These are phyloP conservation scores for Eucommia ulmoides DNA, from an alignment of 257 asterid genomes.

Conservation along the genomic window DNA sequence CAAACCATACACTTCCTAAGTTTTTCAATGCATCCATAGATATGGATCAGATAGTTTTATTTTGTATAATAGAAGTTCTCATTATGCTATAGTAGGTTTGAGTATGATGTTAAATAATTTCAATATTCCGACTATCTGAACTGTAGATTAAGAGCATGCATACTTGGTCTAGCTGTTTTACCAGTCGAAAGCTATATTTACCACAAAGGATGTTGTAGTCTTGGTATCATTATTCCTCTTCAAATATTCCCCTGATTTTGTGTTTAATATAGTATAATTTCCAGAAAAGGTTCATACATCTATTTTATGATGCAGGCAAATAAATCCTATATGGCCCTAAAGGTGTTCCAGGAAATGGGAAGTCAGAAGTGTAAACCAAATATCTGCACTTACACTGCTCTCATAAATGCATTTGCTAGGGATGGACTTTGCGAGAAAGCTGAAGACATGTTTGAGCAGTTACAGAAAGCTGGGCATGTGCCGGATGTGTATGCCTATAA, in stretches of 20 bases:
- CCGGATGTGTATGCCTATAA: conserved; percentile 83
- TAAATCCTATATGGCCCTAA: conserved; percentile 72
- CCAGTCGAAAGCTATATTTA: too few species aligned
- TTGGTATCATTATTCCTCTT: not conserved
- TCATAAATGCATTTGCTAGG: conserved; percentile 75
- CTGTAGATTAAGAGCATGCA: too few species aligned
- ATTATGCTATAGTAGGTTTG: too few species aligned
- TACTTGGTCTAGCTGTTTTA: too few species aligned
- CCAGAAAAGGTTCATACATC: not conserved
- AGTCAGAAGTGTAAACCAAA: conserved; percentile 57
- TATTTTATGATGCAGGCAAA: conserved; percentile 29
- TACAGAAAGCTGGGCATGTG: conserved; percentile 79
- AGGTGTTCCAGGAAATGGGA: conserved; percentile 65
- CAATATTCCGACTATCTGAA: too few species aligned
- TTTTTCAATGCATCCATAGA: too few species aligned
- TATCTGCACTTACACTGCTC: conserved; percentile 77
- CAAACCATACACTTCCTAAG: too few species aligned
- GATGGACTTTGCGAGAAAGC: conserved; percentile 81
- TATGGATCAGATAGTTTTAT: too few species aligned
- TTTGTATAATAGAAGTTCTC: too few species aligned
- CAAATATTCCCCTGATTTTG: not conserved
- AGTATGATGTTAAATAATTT: too few species aligned
- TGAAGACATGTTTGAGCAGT: conserved; percentile 64
- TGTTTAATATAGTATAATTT: not conserved
- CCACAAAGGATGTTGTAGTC: too few species aligned